Evolutionary conservation across 192 early-diverging fungal species (phyloP), one percentile per base, ranked within the genome.

Genomic region (Pilobolus umbonatus): DNA sequence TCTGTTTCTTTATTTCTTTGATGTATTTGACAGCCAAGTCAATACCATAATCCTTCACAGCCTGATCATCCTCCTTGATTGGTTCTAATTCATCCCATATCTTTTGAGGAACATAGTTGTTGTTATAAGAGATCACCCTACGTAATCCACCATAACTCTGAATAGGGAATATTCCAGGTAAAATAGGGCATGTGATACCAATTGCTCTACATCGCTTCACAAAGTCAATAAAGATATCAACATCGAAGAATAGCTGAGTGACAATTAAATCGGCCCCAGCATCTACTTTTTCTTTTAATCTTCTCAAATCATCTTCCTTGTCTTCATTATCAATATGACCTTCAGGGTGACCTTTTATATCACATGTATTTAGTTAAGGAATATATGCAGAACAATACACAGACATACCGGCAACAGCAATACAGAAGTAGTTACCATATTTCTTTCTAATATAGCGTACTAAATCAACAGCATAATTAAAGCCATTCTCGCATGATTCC

Each of bases 51-150:
- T 93, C 87, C 77, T 96, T 95, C 55, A 98, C 86, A 24, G 94
- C 94, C 69, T 89, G 88, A 75, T 98, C 96, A 61, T 98, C 92
- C 53, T 98, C 96, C 83, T 98, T 96, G 84, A 98, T 98, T 26
- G 88, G 86, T 67, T 95, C 96, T 54, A 98, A 78, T 15, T 80
- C 89, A 45, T 87, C 83, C 73, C 80, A 78, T 61, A 98, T 87
- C 58, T 85, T 69, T 61, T 88, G 73, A 53, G 96, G 96, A n/a
- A 98, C 91, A 57, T 62, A 67, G 60, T 90, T 92, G 62, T 91
- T 88, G 65, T 89, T 87, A 48, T 92, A 84, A 11, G 88, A 80
- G 44, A 92, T 90, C 82, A 96, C 93, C 61, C 91, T 78, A 76
- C 92, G 88, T 77, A 98, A 93, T 46, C 94, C 91, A 46, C 80